Base-by-base conservation (phyloP, 2,329 filamentous ascomycete species). In the Diaporthe citrichinensis region DNA sequence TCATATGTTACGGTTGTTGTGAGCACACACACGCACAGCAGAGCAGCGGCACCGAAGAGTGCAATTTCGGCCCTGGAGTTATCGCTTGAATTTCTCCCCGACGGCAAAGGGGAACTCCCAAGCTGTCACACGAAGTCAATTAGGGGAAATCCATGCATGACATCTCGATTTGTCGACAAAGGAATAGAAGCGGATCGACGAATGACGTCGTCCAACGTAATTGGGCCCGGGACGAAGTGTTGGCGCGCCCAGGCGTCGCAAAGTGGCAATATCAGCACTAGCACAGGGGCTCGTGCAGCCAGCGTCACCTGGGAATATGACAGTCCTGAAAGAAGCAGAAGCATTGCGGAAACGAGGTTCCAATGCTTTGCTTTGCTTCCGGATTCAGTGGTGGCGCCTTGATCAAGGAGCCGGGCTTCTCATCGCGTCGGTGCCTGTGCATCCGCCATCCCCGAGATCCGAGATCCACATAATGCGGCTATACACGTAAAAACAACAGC, bases 151-250 rank as follows among this genome's bases (percentile, higher is more conserved):
- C 65, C 65, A 68, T 69, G 65, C 49, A 69, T 8, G 8, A 34
- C 65, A 69, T 69, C 65, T 55, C 65, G 65, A 69, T 69, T 44
- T 68, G 49, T 28, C 23, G 34, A 39, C 65, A 69, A 55, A 41
- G 65, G 49, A 55, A 23, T 31, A 41, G 61, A 28, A 23, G n/a
- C 23, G 65, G 65, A 55, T 41, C 46, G 65, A 53, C 65, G 34
- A 55, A 69, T 69, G 65, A 69, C 65, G 65, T 69, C 65, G 65
- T 28, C n/a, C 31, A 49, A 55, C 65, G 65, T 69, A 69, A 69
- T 55, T 5, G 49, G 34, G 34, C 34, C 28, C 49, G 46, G 65
- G 46, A 53, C 46, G 10, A 20, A 53, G 49, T 55, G 65, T 69
- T 69, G 65, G 65, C 65, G 65, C 65, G 49, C 46, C 49, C 65